Evolutionary conservation across 2,329 filamentous ascomycete species (phyloP).

Genomic region (Fusarium ambrosium): DNA sequence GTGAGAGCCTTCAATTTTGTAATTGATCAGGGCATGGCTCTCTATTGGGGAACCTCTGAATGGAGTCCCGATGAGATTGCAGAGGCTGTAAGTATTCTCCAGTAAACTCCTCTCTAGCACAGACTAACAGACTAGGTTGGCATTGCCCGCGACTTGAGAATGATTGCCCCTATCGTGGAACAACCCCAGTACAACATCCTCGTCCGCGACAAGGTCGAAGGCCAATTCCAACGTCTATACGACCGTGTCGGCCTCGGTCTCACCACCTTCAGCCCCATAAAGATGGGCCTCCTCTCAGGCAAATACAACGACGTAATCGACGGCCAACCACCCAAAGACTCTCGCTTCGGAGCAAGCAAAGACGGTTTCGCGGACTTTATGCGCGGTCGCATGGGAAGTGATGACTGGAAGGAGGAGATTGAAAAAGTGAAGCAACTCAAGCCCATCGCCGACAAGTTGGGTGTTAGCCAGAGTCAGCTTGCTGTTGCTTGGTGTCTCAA

Average conservation of each 20-base stretch:
- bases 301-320: constrained; percentile 73
- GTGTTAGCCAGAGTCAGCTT: constrained; percentile 64
- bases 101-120: rapidly evolving
- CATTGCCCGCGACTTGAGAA: constrained; percentile 69
- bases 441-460: constrained; percentile 70
- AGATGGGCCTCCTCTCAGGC: constrained; percentile 70
- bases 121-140: constrained; percentile 56
- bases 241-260: constrained; percentile 70
- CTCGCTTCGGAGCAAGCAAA: constrained; percentile 69
- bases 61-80: constrained; percentile 78
- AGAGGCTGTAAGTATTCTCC: constrained; percentile 59
- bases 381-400: constrained; percentile 56
- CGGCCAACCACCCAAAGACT: constrained; percentile 65
- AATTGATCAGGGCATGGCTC: constrained; percentile 75
- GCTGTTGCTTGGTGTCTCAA: constrained; percentile 68
- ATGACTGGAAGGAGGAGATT: constrained; percentile 67
- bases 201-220: constrained; percentile 71
- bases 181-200: constrained; percentile 79
- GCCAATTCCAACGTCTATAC: constrained; percentile 73
- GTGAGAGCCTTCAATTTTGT: constrained; percentile 79
- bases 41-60: constrained; percentile 75
- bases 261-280: constrained; percentile 73
- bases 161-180: constrained; percentile 75
- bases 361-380: constrained; percentile 70
- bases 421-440: constrained; percentile 59